Evolutionary conservation across 2,329 filamentous ascomycete species (phyloP).

Genomic region (Aspergillus tubingensis): DNA sequence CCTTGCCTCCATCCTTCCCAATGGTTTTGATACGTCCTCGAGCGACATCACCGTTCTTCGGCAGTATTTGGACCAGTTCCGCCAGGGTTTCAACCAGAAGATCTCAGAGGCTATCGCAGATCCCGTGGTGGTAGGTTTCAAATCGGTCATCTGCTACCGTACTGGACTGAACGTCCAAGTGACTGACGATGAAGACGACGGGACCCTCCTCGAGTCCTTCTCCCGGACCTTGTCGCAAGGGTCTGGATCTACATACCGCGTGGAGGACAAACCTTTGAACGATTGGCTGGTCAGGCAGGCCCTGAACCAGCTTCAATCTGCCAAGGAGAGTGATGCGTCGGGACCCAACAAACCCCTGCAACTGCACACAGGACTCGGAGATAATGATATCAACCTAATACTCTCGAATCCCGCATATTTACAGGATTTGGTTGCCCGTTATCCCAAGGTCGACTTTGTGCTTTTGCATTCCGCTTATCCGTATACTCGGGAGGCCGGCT

Average conservation of each 20-base stretch:
- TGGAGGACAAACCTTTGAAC: constrained; percentile 67
- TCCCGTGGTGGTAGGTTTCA: constrained; percentile 73
- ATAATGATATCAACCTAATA: constrained; percentile 72
- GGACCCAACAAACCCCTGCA: constrained; percentile 70
- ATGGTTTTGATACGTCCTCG: constrained; percentile 28
- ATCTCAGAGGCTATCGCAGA: constrained; percentile 64
- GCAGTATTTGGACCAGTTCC: constrained; percentile 28
- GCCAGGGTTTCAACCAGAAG: constrained; percentile 32
- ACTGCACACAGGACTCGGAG: constrained; percentile 80
- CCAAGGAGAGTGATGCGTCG: constrained; percentile 32
- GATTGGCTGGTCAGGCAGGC: constrained; percentile 68
- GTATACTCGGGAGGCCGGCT: constrained; percentile 75
- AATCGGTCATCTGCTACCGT: constrained; percentile 79
- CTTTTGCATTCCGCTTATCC: constrained; percentile 81
- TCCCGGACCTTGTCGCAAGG: constrained; percentile 29
- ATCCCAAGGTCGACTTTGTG: constrained; percentile 71
- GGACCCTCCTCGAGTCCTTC: constrained; percentile 32
- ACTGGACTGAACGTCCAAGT: constrained; percentile 68
- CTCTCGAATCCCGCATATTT: constrained; percentile 74
- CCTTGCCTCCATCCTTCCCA: constrained; percentile 51
- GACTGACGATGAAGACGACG: constrained; percentile 43
- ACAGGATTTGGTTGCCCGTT: constrained; percentile 70
- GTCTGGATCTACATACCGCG: constrained; percentile 32
- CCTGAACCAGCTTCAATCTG: constrained; percentile 58
- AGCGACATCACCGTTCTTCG: constrained; percentile 25